These are phyloP conservation scores for Calonectria naviculata DNA, from an alignment of 2,329 filamentous ascomycete species.

Conservation along the genomic window DNA sequence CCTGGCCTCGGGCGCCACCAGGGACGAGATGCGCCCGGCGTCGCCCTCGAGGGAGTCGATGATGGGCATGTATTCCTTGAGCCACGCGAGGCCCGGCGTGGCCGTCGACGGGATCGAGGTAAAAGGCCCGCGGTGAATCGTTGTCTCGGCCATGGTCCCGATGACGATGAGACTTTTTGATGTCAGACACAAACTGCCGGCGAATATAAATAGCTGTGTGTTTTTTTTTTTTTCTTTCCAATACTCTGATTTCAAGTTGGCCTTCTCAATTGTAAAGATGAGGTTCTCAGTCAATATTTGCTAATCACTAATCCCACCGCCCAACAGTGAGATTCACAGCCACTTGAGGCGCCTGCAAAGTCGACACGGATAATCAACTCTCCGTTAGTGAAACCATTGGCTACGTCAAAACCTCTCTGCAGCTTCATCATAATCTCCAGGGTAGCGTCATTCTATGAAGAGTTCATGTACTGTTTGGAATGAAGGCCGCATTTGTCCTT, in stretches of 20 bases:
- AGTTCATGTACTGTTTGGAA: background rate
- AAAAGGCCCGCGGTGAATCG: background rate
- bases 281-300: background rate
- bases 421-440: background rate
- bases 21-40: background rate
- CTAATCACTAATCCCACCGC: background rate
- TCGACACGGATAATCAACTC: background rate
- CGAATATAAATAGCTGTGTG: too few relatives aligned
- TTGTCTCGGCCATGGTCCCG: background rate
- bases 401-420: background rate
- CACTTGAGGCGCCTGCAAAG: background rate
- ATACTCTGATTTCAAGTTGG: background rate
- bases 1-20: background rate
- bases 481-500: background rate
- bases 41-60: conserved; percentile 1
- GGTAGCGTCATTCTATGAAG: background rate
- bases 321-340: background rate
- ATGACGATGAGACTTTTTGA: background rate
- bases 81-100: background rate
- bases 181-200: background rate
- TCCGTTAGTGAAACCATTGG: background rate
- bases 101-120: background rate
- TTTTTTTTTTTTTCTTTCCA: background rate
- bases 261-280: too few relatives aligned
- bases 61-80: background rate